Base-by-base conservation (phyloP, 495 filamentous ascomycete species). In the Penicillium taxi region DNA sequence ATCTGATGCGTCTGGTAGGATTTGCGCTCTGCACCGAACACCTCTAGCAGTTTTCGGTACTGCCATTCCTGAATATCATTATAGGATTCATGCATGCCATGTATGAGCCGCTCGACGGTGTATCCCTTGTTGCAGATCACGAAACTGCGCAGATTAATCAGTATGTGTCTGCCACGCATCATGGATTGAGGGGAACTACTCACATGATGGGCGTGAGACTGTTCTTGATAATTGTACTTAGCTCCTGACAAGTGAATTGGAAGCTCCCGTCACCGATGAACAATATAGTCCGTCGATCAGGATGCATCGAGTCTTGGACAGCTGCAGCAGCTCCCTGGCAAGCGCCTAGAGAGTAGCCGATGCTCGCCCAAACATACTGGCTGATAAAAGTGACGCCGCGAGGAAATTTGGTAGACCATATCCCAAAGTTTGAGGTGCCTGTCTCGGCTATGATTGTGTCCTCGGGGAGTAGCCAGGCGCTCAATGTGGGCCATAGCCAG, bases 391-490 rank as follows among this genome's bases (percentile, higher is more conserved):
- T 84, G 8, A 86, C 59, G 47, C 86, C 79, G 46, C 69, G 52
- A 1, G 85, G 85, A 66, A 90, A 89, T 18, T 75, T 76, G 14
- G 82, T 86, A 39, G 89, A 84, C 74, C 80, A 84, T 39, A 90
- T 82, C 23, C 87, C 86, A 58, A 91, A 90, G 61, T 84, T 86
- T 15, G 84, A 67, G 5, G 86, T 93, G 30, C 87, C 86, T n/a
- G 86, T 91, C 58, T 91, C 87, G 0, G 84, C 87, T 27, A 91
- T 74, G 22, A 94, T 67, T 37, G 90, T 75, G 48, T 94, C 87
- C 16, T 76, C 66, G 0, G 83, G 82, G 86, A 86, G 94, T 39
- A 94, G 71, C 76, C 80, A 93, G 6, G 75, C 6, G 11, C 22
- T 11, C 22, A 24, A 11, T 11, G 11, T 24, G 22, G 22, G 22